Evolutionary conservation across 1,139 yeast species (phyloP).

Genomic region (Suhomyces bokatorum): DNA sequence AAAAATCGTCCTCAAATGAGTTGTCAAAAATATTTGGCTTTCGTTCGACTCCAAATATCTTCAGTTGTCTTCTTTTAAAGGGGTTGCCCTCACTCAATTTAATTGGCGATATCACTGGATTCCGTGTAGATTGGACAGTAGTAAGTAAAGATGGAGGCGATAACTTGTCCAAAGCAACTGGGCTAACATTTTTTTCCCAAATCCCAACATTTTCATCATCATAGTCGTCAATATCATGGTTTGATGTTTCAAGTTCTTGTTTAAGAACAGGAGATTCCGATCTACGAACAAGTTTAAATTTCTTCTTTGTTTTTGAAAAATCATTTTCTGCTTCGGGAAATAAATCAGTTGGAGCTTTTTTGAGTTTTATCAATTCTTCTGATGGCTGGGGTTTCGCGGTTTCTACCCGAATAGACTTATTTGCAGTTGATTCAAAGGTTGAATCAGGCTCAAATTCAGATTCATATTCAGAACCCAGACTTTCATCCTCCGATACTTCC

Average conservation of each 20-base stretch:
- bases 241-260: slow-evolving; percentile 27
- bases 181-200: slow-evolving; percentile 24
- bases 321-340: neutral
- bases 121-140: neutral
- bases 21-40: slow-evolving; percentile 18
- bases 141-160: neutral
- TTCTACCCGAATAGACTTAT: neutral
- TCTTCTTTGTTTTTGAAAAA: slow-evolving; percentile 1
- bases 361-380: neutral
- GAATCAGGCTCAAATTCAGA: slow-evolving; percentile 10
- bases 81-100: slow-evolving; percentile 12
- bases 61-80: neutral
- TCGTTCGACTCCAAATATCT: slow-evolving; percentile 1
- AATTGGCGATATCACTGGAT: slow-evolving; percentile 12
- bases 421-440: slow-evolving; percentile 4
- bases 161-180: slow-evolving; percentile 5
- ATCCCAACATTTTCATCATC: slow-evolving; percentile 33
- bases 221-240: slow-evolving; percentile 40
- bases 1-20: slow-evolving; percentile 19
- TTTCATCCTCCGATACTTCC: neutral
- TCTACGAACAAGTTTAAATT: slow-evolving; percentile 5
- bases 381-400: neutral
- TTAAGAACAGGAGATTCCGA: slow-evolving; percentile 13
- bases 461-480: slow-evolving; percentile 3
- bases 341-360: neutral